Percentiles rank a stretch among this genome's conserved stretches.
Conservation (phyloP, 768 basidiomycete genomes). For the Termitomyces sp. region DNA sequence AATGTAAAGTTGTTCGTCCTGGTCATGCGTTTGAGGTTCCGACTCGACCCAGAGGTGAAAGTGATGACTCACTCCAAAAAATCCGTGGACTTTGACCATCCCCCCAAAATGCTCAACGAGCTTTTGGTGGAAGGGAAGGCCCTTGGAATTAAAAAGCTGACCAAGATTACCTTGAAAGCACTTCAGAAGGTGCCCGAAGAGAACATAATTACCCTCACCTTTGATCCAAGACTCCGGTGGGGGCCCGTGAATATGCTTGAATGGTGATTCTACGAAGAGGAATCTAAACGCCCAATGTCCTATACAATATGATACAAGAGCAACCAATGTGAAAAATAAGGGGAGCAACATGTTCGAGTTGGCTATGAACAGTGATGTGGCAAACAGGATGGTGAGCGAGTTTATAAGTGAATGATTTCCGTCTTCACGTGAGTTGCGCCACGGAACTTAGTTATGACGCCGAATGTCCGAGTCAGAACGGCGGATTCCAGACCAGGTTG, state of each 20-base stretch:
- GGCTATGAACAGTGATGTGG: neutral
- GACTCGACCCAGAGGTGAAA: neutral
- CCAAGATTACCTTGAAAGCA: conserved; percentile 30
- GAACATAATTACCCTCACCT: conserved; percentile 14
- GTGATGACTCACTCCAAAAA: conserved; percentile 35
- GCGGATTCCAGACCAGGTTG: neutral
- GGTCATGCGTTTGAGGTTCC: neutral
- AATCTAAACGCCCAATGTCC: conserved; percentile 6
- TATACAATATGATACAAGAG: conserved; percentile 5
- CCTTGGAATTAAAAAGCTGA: conserved; percentile 38
- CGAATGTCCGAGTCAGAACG: neutral
- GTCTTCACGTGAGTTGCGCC: conserved; percentile 12
- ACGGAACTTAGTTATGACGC: neutral
- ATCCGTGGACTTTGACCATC: conserved; percentile 39
- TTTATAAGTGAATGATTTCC: conserved; percentile 2
- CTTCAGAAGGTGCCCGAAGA: neutral
- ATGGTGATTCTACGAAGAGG: conserved; percentile 13
- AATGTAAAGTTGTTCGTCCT: conserved; percentile 47
- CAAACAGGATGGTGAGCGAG: neutral
- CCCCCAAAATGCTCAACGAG: conserved; percentile 35
- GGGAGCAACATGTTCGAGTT: neutral
- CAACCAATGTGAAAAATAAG: neutral
- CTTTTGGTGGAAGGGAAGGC: conserved; percentile 33
- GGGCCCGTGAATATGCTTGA: conserved; percentile 28
- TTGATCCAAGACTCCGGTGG: conserved; percentile 27